Evolutionary conservation across 2,329 filamentous ascomycete species (phyloP), one percentile per base, ranked within the genome.

Genomic region (Cladorrhinum sp.): DNA sequence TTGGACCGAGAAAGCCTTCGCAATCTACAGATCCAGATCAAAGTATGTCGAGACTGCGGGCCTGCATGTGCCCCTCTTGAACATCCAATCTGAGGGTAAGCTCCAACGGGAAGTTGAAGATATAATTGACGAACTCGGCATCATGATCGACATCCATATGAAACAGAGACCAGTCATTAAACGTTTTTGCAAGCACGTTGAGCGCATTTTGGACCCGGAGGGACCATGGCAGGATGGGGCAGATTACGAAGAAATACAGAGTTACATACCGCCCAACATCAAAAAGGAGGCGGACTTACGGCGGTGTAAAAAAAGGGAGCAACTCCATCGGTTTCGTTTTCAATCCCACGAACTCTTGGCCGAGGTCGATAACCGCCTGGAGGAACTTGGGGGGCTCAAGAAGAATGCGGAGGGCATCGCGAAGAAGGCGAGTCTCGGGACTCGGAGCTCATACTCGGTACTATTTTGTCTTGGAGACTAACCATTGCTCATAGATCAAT

Each of bases 51-150:
- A 57, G 20, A 55, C 57, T 0, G 51, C 55, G 7, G 20, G 60
- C 2, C 41, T 62, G 12, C 51, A 58, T 10, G 45, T 55, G 10
- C 62, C 59, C 6, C 41, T 66, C 3, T 51, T 66, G 2, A 55
- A 64, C n/a, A 60, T 66, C n/a, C 48, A 66, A 22, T 55, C 61
- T 1, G 64, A 66, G 23, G 62, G 62, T 4, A 70, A 73, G 20
- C 67, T 81, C 0, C 74, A 79, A 27, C 67, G 71, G 0, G 79
- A 81, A 55, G 75, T 78, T 8, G 77, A 78, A 52, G 78, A 81
- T 45, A 78, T 81, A 20, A 65, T 77, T 1, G 78, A 81, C 13
- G 79, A 82, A 61, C 71, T 82, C 0, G 74, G 77, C 8, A 81
- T 81, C 55, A 79, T 81, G 70, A 67, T 75, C 0, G 70, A 74